These are phyloP conservation scores for Aspergillus costaricaensis DNA, from an alignment of 2,329 filamentous ascomycete species.

Conservation along the genomic window DNA sequence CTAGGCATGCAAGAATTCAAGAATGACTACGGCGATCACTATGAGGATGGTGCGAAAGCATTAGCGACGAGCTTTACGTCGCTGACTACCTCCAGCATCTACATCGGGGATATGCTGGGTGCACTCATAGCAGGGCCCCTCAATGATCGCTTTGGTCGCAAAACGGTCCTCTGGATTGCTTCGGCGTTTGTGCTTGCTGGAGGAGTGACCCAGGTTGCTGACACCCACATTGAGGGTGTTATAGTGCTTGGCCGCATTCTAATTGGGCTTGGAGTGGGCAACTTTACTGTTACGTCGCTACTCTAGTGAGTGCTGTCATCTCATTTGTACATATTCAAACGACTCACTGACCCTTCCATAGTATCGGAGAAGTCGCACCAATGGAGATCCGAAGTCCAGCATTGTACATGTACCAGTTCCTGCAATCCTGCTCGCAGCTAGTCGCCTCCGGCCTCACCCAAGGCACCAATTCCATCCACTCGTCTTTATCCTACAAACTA, in stretches of 20 bases:
- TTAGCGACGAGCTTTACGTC: constrained; percentile 32
- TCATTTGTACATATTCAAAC: no score
- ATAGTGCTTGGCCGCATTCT: constrained; percentile 32
- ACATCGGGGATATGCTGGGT: constrained; percentile 44
- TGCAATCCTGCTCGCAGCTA: constrained; percentile 33
- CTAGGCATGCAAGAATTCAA: constrained; percentile 29
- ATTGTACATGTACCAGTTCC: constrained; percentile 34
- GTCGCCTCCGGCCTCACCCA: constrained; percentile 32
- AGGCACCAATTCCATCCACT: constrained; percentile 28
- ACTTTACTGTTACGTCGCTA: constrained; percentile 35
- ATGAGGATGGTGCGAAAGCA: constrained; percentile 20
- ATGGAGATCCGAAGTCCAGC: constrained; percentile 29
- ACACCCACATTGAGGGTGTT: constrained; percentile 23
- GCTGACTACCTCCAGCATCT: constrained; percentile 42
- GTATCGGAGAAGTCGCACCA: constrained; percentile 35
- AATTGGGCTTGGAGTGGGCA: constrained; percentile 33
- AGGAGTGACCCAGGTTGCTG: constrained; percentile 29
- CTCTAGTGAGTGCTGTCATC: constrained; percentile 20
- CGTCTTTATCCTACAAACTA: constrained; percentile 28
- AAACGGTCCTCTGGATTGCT: constrained; percentile 37
- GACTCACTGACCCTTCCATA: neutral
- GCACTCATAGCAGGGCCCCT: constrained; percentile 39
- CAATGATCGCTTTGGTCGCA: constrained; percentile 41
- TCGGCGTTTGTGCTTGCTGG: constrained; percentile 37
- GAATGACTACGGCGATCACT: constrained; percentile 27